Percentiles rank a stretch among this genome's conserved stretches.
phyloP scores from a whole-genome alignment of 306 rosid species.

The Sophora flavescens region DNA sequence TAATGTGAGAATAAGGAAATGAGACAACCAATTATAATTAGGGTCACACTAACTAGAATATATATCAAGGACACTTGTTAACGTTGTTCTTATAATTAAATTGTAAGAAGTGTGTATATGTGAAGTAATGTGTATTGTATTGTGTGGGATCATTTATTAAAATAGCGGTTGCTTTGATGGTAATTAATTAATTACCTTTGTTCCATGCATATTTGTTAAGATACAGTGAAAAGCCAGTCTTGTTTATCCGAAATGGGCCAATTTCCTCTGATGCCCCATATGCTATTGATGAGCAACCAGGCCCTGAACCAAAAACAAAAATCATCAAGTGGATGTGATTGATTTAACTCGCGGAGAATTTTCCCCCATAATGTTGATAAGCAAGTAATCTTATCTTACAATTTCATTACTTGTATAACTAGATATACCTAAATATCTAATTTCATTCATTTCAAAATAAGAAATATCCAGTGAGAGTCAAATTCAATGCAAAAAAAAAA shows the following conservation, averaged over 20 bases:
- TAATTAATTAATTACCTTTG: slow-evolving; percentile 53
- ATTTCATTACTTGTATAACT: no score
- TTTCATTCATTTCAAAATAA: no score
- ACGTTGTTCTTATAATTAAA: no score
- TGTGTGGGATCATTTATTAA: not conserved
- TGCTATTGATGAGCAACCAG: slow-evolving; percentile 90
- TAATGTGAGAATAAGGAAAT: no score
- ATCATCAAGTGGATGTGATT: not conserved
- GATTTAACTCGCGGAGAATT: not conserved
- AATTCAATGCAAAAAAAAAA: no score
- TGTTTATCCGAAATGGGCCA: slow-evolving; percentile 80
- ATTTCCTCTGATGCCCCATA: slow-evolving; percentile 96
- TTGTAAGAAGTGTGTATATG: no score
- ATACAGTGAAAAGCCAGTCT: slow-evolving; percentile 69
- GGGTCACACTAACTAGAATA: no score
- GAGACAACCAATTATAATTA: no score
- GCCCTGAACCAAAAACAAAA: slow-evolving; percentile 60
- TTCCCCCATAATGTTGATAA: not conserved
- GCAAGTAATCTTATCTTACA: not conserved
- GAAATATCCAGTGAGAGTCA: no score
- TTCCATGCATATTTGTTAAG: slow-evolving; percentile 81
- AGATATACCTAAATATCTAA: no score
- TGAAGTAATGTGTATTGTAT: no score
- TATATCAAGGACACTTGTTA: no score
- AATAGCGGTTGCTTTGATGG: not conserved